Evolutionary conservation across 768 basidiomycete genomes (phyloP).

Genomic region (Tricholoma bakamatsutake): DNA sequence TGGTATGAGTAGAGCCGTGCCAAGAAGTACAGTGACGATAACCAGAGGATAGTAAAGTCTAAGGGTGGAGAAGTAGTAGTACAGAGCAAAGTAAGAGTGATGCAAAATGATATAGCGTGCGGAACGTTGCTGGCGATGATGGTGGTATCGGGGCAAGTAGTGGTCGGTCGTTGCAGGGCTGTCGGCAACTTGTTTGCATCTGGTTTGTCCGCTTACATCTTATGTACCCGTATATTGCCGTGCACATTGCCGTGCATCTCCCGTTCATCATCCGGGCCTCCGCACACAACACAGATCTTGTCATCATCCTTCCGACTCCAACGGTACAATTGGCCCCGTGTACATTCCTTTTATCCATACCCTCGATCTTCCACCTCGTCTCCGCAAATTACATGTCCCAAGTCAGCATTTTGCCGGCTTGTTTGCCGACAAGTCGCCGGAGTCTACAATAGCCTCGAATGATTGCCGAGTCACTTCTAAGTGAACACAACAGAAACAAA

Average conservation of each 20-base stretch:
- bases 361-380: neutral
- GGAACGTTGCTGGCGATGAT: conserved; percentile 2
- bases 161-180: conserved; percentile 11
- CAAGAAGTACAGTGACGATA: neutral
- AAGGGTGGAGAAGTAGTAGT: neutral
- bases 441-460: neutral
- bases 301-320: neutral
- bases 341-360: neutral
- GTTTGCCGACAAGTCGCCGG: conserved; percentile 7
- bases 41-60: neutral
- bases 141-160: conserved; percentile 13
- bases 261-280: conserved; percentile 13
- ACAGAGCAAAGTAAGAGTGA: neutral
- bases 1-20: conserved; percentile 7
- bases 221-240: conserved; percentile 17
- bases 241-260: conserved; percentile 13
- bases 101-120: conserved; percentile 1
- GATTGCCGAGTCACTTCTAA: neutral
- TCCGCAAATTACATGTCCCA: neutral
- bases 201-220: conserved; percentile 27
- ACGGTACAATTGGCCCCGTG: neutral
- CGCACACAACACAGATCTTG: neutral
- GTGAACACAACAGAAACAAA: no score
- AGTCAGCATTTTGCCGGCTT: neutral
- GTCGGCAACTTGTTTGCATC: conserved; percentile 30